Conservation (phyloP, 2,329 filamentous ascomycete species). For the Sodiomyces alkalinus region DNA sequence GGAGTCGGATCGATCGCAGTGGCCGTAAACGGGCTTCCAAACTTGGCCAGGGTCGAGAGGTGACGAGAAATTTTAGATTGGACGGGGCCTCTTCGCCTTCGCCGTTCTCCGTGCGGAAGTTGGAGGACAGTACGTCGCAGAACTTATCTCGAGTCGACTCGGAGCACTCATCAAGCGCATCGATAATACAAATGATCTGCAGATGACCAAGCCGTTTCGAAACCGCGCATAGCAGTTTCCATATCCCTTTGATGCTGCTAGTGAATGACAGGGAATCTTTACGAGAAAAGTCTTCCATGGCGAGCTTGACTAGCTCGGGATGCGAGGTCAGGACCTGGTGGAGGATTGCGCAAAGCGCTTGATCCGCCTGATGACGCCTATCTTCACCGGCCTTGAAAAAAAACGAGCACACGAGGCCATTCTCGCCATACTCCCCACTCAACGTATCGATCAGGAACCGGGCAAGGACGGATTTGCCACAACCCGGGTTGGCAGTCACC, state of each 20-base stretch:
- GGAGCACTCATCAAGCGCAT: slow-evolving; percentile 5
- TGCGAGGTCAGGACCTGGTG: slow-evolving; percentile 1
- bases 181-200: slow-evolving; percentile 1
- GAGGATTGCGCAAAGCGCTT: slow-evolving; percentile 2
- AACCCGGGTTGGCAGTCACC: slow-evolving; percentile 4
- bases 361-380: no score
- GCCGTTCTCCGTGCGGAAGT: background rate
- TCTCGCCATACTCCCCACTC: background rate
- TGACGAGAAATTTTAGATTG: slow-evolving; percentile 1
- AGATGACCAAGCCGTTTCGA: background rate
- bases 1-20: slow-evolving; percentile 1
- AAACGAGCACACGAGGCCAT: slow-evolving; percentile 3
- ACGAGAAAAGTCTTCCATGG: background rate
- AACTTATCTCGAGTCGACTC: background rate
- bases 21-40: background rate
- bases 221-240: background rate
- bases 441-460: slow-evolving; percentile 1
- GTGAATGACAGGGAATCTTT: background rate
- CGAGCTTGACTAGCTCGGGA: background rate
- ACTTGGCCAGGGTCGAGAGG: slow-evolving; percentile 3
- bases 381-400: slow-evolving; percentile 6
- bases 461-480: slow-evolving; percentile 4
- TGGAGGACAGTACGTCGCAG: background rate
- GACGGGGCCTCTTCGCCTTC: background rate
- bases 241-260: background rate